Evolutionary conservation across 768 basidiomycete genomes (phyloP), one percentile per base, ranked within the genome.

Genomic region (Chalciporus chontae): DNA sequence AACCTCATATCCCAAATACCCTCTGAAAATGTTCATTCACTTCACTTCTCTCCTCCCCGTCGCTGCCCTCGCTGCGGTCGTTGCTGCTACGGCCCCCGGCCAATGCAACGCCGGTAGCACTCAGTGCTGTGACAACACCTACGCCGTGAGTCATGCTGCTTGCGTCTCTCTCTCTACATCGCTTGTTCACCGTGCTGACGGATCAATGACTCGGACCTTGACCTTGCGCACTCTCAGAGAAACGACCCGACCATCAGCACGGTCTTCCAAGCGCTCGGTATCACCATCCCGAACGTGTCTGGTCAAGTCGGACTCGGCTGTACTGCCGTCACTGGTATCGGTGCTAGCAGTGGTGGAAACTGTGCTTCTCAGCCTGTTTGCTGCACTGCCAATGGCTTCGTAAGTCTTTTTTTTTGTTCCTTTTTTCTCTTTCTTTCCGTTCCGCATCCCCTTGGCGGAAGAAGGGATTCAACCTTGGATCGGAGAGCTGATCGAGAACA

Each of bases 91-190:
- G 19, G 39, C 37, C 39, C 15, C 50, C 8, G 32, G 38, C 38
- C 1, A 39, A 38, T 68, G 69, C 58, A 63, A 60, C 58, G 62
- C 65, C 4, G 66, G 66, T 17, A 31, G 49, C 13, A 48, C 63
- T 21, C 61, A 66, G 43, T 70, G 68, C 56, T 68, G 65, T 57
- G 45, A 60, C 57, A 50, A 40, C 27, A 47, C 8, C n/a, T 24
- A 24, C 24, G 24, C 24, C 24, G 24, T 24, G 24, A 24, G 24
- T 24, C 24, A 4, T 24, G 24, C 24, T 4, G 4, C 24, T 4
- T 7, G 7, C 24, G 24, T 24, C 24, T 24, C 24, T 24, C 24
- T 24, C 24, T n/a, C n/a, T n/a, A n/a, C n/a, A n/a, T n/a, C n/a
- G n/a, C n/a, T n/a, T n/a, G n/a, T n/a, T n/a, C n/a, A 7, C 24